Percentiles rank a stretch among this genome's conserved stretches.
phyloP scores from a whole-genome alignment of 2,329 filamentous ascomycete genomes.

The Colletotrichum caudatum region DNA sequence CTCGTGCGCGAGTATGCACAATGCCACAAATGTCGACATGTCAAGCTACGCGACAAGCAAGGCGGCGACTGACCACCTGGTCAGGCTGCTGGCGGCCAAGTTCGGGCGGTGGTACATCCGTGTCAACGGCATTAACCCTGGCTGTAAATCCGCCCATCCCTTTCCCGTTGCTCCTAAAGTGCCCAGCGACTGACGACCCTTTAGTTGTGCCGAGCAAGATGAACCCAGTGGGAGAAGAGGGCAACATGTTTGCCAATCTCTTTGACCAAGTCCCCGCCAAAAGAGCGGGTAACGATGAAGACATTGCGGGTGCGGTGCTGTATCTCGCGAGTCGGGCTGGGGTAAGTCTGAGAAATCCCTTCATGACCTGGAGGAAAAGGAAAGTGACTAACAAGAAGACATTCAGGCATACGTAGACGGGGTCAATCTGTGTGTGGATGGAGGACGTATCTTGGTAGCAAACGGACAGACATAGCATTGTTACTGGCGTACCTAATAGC shows the following conservation, averaged over 20 bases:
- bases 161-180: no score
- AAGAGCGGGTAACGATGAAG: conserved; percentile 48
- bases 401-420: conserved; percentile 9
- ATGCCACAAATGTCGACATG: conserved; percentile 64
- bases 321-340: conserved; percentile 50
- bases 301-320: conserved; percentile 49
- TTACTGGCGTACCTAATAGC: not conserved
- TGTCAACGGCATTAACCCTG: conserved; percentile 50
- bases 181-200: not conserved
- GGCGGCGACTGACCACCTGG: conserved; percentile 64
- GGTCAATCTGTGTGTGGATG: conserved; percentile 1
- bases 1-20: conserved; percentile 65
- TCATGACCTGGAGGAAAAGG: not conserved
- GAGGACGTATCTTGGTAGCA: conserved; percentile 3
- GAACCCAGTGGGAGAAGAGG: conserved; percentile 50
- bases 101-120: conserved; percentile 53
- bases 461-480: conserved; percentile 8
- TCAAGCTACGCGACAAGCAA: conserved; percentile 65
- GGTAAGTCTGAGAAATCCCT: conserved; percentile 43
- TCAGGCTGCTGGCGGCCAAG: conserved; percentile 61
- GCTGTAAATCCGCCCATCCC: conserved; percentile 45
- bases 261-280: conserved; percentile 51
- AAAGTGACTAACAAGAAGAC: not conserved
- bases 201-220: conserved; percentile 51
- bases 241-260: conserved; percentile 49